These are phyloP conservation scores for Asparagopsis taxiformis DNA, from an alignment of 31 red algal genomes.

Conservation along the genomic window DNA sequence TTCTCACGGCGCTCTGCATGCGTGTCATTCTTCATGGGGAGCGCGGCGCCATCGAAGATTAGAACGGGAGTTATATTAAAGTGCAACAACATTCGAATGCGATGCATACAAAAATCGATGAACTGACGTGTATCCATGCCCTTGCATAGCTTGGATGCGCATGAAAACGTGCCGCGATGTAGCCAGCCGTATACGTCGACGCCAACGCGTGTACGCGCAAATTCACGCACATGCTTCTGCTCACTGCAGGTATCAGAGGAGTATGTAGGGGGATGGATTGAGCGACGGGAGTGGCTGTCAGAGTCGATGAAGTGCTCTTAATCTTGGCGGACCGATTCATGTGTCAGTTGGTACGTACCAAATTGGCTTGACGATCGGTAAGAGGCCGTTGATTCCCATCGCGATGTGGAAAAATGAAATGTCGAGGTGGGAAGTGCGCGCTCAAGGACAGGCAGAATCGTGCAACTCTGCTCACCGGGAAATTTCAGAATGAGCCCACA, in stretches of 20 bases:
- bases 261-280: neutral
- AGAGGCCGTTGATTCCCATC: slow-evolving; percentile 34
- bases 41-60: slow-evolving; percentile 93
- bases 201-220: slow-evolving; percentile 76
- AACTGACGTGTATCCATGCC: slow-evolving; percentile 60
- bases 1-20: slow-evolving; percentile 57
- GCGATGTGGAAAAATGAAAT: neutral
- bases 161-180: slow-evolving; percentile 80
- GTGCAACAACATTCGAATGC: slow-evolving; percentile 87
- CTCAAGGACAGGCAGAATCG: no score
- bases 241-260: slow-evolving; percentile 8
- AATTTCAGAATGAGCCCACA: no score
- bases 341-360: no score
- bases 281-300: no score
- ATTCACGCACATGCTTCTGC: slow-evolving; percentile 47
- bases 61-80: slow-evolving; percentile 75
- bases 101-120: slow-evolving; percentile 78
- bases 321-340: no score
- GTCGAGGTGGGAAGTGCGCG: no score
- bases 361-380: slow-evolving; percentile 41
- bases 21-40: slow-evolving; percentile 87
- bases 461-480: no score
- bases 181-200: slow-evolving; percentile 93
- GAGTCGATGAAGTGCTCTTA: no score
- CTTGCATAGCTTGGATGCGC: slow-evolving; percentile 71